Evolutionary conservation across 164 flowering plant genomes (phyloP), one percentile per base, ranked within the genome.

Genomic region (Vitis rotundifolia): DNA sequence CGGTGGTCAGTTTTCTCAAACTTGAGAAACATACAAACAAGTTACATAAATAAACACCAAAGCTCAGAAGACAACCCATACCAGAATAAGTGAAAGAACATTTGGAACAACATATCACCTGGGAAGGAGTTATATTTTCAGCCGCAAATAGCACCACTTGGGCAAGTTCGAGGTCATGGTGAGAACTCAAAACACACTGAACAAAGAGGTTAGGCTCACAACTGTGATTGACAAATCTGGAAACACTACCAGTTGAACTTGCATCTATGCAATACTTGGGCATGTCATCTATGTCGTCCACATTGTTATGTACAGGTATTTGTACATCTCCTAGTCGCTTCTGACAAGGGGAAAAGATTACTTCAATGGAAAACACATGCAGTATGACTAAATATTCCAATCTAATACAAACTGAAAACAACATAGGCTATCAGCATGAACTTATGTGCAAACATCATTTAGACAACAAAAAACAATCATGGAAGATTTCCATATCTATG

Each of bases 161-260:
- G 61, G 79, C 79, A 31, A 75, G 59, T 48, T 66, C 56, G 6
- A 65, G 5, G 19, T 79, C 76, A 52, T 69, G 71, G 52, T 72
- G 68, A 54, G 70, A 61, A 59, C 70, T 72, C 61, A 75, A 52
- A 60, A 79, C 76, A 64, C 75, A 63, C 68, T 79, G 82, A 15
- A 69, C 76, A 61, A 67, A 75, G 12, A 79, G 66, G 57, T 79
- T 79, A 3, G 82, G 82, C 26, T 68, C 73, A 52, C 82, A 79
- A 48, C 82, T 75, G 37, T 79, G 82, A 66, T 75, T 79, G 47
- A 79, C 69, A 63, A 72, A 79, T 19, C 79, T 75, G 11, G 76
- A 10, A 64, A 79, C 79, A 18, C 76, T 79, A 2, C 82, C 76
- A 13, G 2, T 19, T 31, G 56, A 26, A 15, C 67, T 68, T 8